Evolutionary conservation across 176 grass and related monocot species (phyloP).

Genomic region (Chloris gayana): DNA sequence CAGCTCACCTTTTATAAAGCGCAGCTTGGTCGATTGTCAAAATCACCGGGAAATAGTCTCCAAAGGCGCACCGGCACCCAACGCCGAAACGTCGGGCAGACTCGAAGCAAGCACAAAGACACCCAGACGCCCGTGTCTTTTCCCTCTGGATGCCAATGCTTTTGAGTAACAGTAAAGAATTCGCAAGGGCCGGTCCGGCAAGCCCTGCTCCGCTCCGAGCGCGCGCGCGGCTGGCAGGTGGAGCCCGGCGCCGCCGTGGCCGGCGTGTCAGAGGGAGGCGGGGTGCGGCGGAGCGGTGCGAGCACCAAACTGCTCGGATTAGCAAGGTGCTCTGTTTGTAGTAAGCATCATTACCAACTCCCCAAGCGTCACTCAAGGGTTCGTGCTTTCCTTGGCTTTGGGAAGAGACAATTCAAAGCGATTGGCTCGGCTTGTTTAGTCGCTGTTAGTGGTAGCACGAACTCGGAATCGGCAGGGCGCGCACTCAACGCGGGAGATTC

Average conservation of each 20-base stretch:
- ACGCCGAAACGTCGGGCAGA: constrained; percentile 28
- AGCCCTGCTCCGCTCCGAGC: neutral
- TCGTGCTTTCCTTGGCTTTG: constrained; percentile 55
- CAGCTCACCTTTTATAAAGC: constrained; percentile 33
- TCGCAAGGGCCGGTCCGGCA: constrained; percentile 19
- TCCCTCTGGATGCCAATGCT: neutral
- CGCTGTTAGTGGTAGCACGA: neutral
- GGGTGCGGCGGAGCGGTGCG: neutral
- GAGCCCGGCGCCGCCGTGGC: neutral
- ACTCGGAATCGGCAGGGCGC: neutral
- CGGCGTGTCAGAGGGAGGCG: neutral
- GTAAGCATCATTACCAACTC: constrained; percentile 44
- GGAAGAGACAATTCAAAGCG: constrained; percentile 45
- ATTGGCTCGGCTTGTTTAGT: constrained; percentile 11
- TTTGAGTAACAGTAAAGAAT: constrained; percentile 59
- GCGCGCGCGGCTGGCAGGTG: neutral
- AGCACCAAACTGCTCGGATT: neutral
- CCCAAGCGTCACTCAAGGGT: constrained; percentile 34
- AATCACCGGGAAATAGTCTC: constrained; percentile 21
- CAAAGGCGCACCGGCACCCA: constrained; percentile 33
- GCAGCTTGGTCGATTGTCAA: constrained; percentile 22
- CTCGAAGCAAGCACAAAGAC: constrained; percentile 46
- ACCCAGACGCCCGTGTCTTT: neutral
- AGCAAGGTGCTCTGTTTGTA: neutral
- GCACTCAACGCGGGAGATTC: constrained; percentile 16